Base-by-base conservation (phyloP, 2,329 filamentous ascomycete species). In the Orbilia quercus region DNA sequence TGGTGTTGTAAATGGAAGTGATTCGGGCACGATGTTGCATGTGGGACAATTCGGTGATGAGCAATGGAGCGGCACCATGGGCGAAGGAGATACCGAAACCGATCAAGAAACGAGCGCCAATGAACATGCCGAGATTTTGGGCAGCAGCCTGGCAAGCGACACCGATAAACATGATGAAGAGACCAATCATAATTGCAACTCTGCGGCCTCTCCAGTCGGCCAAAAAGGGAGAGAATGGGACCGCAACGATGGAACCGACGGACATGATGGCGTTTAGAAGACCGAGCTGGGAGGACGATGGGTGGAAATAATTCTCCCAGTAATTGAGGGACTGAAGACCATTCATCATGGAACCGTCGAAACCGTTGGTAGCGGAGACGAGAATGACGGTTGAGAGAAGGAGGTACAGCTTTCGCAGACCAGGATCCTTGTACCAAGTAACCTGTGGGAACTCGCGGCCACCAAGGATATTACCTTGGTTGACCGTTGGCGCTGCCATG, bases 181-280 rank as follows among this genome's bases (percentile, higher is more conserved):
- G 82, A 25, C 83, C 82, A 72, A 82, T 82, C 55, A 84, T 81
- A 53, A 85, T 81, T 74, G 82, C 83, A 75, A 80, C 79, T 50
- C 82, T 80, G 63, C 84, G 80, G 14, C 84, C 84, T 7, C 83
- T 77, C 31, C 80, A 77, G 80, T 85, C 84, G 25, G 83, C 82
- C 20, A 81, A 80, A 77, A 83, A 85, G 14, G 83, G 82, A 2
- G 82, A 82, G 48, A 84, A 79, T 2, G 83, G 82, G n/a, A 85
- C 79, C 34, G 83, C 82, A 11, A 81, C 79, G 31, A 85, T 79
- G 11, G 82, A 83, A 60, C 84, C 84, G 50, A 85, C 80, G 44
- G 82, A 82, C 82, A 84, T 83, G 75, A 84, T 84, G 53, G 80
- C 81, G 53, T 82, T 81, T 25, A 84, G 78, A 23, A 84, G 79